These are phyloP conservation scores for Fusarium staphyleae DNA, from an alignment of 2,329 filamentous ascomycete species.

Conservation along the genomic window DNA sequence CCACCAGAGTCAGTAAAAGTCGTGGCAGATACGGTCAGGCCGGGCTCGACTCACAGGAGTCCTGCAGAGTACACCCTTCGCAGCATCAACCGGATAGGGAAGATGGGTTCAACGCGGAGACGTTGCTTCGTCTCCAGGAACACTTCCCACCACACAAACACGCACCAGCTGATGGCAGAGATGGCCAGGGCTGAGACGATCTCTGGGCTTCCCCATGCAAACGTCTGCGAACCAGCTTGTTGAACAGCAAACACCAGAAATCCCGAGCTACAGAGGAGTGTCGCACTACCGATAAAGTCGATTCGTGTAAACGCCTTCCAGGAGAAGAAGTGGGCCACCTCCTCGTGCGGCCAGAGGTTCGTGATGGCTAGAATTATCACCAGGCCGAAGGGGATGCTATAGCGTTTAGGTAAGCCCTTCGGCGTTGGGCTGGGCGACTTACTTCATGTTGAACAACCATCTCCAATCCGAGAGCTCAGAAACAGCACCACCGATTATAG, in stretches of 20 bases:
- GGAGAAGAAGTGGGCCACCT: slow-evolving; percentile 48
- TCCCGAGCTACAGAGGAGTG: slow-evolving; percentile 60
- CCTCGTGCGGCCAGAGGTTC: slow-evolving; percentile 54
- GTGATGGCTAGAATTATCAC: slow-evolving; percentile 56
- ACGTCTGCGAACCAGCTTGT: slow-evolving; percentile 61
- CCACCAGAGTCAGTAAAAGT: slow-evolving; percentile 18
- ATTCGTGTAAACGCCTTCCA: slow-evolving; percentile 55
- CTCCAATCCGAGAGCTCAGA: slow-evolving; percentile 62
- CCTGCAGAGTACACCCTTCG: slow-evolving; percentile 59
- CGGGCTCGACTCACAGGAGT: slow-evolving; percentile 55
- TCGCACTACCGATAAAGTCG: slow-evolving; percentile 59
- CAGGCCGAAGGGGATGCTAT: slow-evolving; percentile 58
- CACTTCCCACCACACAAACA: slow-evolving; percentile 61
- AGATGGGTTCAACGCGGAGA: slow-evolving; percentile 59
- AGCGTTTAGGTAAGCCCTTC: slow-evolving; percentile 14
- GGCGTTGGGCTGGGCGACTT: slow-evolving; percentile 28
- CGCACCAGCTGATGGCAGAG: slow-evolving; percentile 55
- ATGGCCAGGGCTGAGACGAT: slow-evolving; percentile 58
- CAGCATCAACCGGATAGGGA: slow-evolving; percentile 57
- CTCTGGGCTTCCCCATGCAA: slow-evolving; percentile 59
- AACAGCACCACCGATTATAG: slow-evolving; percentile 64
- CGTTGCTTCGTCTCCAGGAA: slow-evolving; percentile 49
- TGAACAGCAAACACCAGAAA: slow-evolving; percentile 64
- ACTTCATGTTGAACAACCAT: slow-evolving; percentile 70
- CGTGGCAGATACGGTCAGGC: background rate